These are phyloP conservation scores for Rhizopogon vesiculosus DNA, from an alignment of 768 basidiomycete genomes.

Conservation along the genomic window DNA sequence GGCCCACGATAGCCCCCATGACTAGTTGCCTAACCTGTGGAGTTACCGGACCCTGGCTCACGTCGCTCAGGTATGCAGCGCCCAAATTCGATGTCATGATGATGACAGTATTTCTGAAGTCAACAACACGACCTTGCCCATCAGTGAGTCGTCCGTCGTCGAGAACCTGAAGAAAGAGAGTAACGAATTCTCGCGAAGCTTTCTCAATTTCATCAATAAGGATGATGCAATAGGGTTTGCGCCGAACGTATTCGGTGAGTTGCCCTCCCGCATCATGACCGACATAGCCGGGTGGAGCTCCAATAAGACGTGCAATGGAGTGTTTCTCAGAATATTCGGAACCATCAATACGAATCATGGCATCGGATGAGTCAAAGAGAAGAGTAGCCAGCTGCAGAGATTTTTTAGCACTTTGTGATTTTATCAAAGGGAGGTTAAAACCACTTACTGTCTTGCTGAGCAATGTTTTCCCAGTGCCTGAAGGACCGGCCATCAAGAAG, in stretches of 20 bases:
- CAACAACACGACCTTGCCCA: conserved; percentile 84
- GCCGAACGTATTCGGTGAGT: conserved; percentile 88
- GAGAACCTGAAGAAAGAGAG: conserved; percentile 76
- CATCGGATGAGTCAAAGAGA: conserved; percentile 87
- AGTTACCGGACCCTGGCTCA: conserved; percentile 66
- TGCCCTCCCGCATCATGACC: conserved; percentile 90
- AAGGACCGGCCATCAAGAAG: conserved; percentile 90
- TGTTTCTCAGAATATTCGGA: conserved; percentile 90
- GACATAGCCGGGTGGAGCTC: conserved; percentile 81
- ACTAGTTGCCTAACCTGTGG: conserved; percentile 60
- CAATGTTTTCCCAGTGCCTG: conserved; percentile 88
- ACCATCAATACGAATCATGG: conserved; percentile 90
- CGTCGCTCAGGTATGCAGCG: conserved; percentile 69
- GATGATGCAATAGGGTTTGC: conserved; percentile 86
- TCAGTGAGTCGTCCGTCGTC: conserved; percentile 93
- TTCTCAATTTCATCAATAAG: conserved; percentile 92
- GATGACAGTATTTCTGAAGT: conserved; percentile 89
- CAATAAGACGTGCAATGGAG: conserved; percentile 65
- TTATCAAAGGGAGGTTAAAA: not conserved
- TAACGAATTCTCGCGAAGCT: conserved; percentile 72
- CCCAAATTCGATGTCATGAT: conserved; percentile 95
- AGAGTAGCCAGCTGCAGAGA: conserved; percentile 70
- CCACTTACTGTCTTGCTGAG: conserved; percentile 79
- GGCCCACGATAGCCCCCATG: conserved; percentile 71
- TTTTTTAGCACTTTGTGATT: not conserved